Base-by-base conservation (phyloP, 805 yeast species). In the Ogataea methanolica region DNA sequence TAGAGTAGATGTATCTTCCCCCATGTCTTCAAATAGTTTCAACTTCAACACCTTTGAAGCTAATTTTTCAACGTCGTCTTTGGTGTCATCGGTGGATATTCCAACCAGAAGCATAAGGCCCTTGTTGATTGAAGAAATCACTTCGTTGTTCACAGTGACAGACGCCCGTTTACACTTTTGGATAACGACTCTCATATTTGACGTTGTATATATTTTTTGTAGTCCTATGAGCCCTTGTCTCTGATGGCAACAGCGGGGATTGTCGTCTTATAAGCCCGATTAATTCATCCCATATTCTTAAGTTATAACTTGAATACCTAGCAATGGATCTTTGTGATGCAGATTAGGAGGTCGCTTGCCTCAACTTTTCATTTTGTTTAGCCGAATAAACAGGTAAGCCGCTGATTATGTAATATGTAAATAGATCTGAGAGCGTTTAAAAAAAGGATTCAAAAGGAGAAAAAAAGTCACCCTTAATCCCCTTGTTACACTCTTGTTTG, bases 141-240 rank as follows among this genome's bases (percentile, higher is more conserved):
- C 72, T 43, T 74, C 61, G 8, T 73, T 70, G 44, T 90, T 88
- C 0, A 94, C 99, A 0, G 88, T 79, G 0, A 94, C 99, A 0
- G 96, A 85, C 0, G 97, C 98, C 41, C 78, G 75, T 51, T 85
- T 87, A 6, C 92, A 98, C 60, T 87, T 81, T 62, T 94, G 99
- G 33, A 94, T 79, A 1, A 94, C 96, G 3, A 91, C 88, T 63
- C 82, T 84, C 99, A 92, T 92, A 17, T 29, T 42, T 17, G 4
- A 23, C 11, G 19, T 5, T 9, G 14, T 19, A 4, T 14, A 31
- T 39, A n/a, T 26, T 14, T 19, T n/a, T 19, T n/a, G 4, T 19
- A 22, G 12, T 4, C 6, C 3, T 26, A 17, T 14, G 5, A 4
- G 16, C 6, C 14, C 12, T 15, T 15, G n/a, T 6, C 29, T 19